These are phyloP conservation scores for Phytophthora pisi DNA, from an alignment of 352 stramenopile genomes.

Conservation along the genomic window DNA sequence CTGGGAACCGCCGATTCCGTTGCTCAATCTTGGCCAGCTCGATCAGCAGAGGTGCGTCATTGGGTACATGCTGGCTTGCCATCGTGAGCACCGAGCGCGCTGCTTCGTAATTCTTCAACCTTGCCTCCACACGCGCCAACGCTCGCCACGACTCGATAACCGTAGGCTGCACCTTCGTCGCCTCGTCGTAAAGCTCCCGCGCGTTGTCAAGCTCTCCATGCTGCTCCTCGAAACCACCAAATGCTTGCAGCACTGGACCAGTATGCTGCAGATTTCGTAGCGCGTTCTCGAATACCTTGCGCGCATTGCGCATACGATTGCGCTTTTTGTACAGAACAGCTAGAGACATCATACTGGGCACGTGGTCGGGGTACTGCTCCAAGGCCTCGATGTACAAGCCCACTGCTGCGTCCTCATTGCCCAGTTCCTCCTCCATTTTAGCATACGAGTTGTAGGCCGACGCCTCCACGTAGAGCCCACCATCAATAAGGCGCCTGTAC, in stretches of 20 bases:
- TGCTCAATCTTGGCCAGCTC: slow-evolving; percentile 87
- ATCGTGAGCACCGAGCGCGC: slow-evolving; percentile 68
- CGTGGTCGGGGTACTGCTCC: slow-evolving; percentile 63
- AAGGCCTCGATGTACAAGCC: slow-evolving; percentile 71
- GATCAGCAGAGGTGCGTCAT: slow-evolving; percentile 71
- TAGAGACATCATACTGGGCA: slow-evolving; percentile 82
- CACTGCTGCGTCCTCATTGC: slow-evolving; percentile 69
- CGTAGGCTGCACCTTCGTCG: slow-evolving; percentile 68
- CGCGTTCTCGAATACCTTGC: slow-evolving; percentile 72
- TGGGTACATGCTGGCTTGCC: slow-evolving; percentile 70
- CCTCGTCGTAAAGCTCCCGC: slow-evolving; percentile 76
- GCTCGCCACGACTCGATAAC: slow-evolving; percentile 71
- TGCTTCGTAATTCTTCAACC: slow-evolving; percentile 63
- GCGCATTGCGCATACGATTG: slow-evolving; percentile 49
- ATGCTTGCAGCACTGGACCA: slow-evolving; percentile 66
- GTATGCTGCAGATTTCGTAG: slow-evolving; percentile 62
- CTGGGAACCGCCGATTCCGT: slow-evolving; percentile 59
- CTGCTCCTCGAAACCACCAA: slow-evolving; percentile 80
- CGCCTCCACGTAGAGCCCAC: slow-evolving; percentile 72
- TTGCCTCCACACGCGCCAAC: slow-evolving; percentile 68
- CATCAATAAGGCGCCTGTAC: slow-evolving; percentile 78
- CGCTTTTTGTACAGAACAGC: slow-evolving; percentile 67
- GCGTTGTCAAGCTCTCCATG: slow-evolving; percentile 72
- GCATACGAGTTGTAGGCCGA: slow-evolving; percentile 85
- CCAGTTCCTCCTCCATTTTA: slow-evolving; percentile 83